Evolutionary conservation across 2,329 filamentous ascomycete genomes (phyloP).

Genomic region (Botrytis elliptica): DNA sequence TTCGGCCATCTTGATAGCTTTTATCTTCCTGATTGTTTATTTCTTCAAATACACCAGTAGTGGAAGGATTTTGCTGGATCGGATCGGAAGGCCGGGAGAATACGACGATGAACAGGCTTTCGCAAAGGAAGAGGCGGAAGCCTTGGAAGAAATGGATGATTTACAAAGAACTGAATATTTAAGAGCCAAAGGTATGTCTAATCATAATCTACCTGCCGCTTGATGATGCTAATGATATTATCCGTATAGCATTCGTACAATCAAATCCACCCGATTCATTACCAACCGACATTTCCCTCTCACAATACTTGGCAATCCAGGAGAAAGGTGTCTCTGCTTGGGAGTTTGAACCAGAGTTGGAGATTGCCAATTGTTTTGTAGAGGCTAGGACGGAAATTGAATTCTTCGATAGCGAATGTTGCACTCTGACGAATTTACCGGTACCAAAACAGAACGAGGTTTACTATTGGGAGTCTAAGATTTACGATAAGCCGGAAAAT

Average conservation of each 20-base stretch:
- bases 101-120: slow-evolving; percentile 98
- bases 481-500: slow-evolving; percentile 93
- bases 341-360: slow-evolving; percentile 98
- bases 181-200: slow-evolving; percentile 79
- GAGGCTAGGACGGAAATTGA: slow-evolving; percentile 96
- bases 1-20: slow-evolving; percentile 78
- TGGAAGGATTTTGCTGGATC: slow-evolving; percentile 88
- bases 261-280: slow-evolving; percentile 93
- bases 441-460: slow-evolving; percentile 99
- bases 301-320: slow-evolving; percentile 96
- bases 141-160: slow-evolving; percentile 93
- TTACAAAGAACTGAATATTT: slow-evolving; percentile 86
- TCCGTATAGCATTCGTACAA: slow-evolving; percentile 75
- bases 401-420: slow-evolving; percentile 97
- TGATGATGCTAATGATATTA: neutral
- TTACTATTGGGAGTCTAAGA: slow-evolving; percentile 99
- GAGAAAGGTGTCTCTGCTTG: slow-evolving; percentile 99
- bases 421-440: slow-evolving; percentile 76
- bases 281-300: slow-evolving; percentile 95
- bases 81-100: slow-evolving; percentile 89
- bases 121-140: slow-evolving; percentile 88
- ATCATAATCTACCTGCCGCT: neutral
- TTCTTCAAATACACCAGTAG: slow-evolving; percentile 89
- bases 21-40: slow-evolving; percentile 80
- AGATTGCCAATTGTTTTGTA: slow-evolving; percentile 98